Evolutionary conservation across 2,329 filamentous ascomycete genomes (phyloP).

Genomic region (Colletotrichum theobromicola): DNA sequence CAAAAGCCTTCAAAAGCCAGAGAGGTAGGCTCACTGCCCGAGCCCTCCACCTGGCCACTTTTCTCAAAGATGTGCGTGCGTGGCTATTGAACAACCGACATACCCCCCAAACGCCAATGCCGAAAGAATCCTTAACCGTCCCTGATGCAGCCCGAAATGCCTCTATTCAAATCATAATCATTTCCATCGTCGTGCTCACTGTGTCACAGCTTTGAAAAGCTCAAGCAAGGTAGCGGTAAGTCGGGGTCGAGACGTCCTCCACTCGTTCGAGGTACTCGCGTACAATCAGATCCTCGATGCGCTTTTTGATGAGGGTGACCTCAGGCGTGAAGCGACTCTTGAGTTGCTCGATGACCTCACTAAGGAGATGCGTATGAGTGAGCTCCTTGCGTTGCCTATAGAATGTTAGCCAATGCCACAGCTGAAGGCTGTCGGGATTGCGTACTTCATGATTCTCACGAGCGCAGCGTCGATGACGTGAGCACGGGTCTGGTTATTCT

Average conservation of each 20-base stretch:
- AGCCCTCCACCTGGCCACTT: background rate
- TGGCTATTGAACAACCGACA: background rate
- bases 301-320: conserved; percentile 78
- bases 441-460: conserved; percentile 86
- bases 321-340: conserved; percentile 76
- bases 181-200: background rate
- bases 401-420: conserved; percentile 29
- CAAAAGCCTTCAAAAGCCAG: background rate
- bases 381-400: conserved; percentile 75
- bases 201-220: background rate
- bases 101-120: background rate
- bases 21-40: background rate
- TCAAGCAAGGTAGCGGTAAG: conserved; percentile 76
- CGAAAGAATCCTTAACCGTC: background rate
- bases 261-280: conserved; percentile 80
- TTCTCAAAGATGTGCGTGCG: background rate
- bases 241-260: conserved; percentile 68
- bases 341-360: conserved; percentile 75
- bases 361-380: conserved; percentile 70
- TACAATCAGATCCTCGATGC: conserved; percentile 79
- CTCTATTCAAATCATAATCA: conserved; percentile 1
- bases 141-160: background rate
- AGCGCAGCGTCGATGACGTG: conserved; percentile 79
- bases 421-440: conserved; percentile 24
- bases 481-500: conserved; percentile 74